Percentiles rank a stretch among this genome's conserved stretches.
These are phyloP conservation scores for Laetiporus sulphureus DNA, from an alignment of 1,284 basidiomycete genomes.

Conservation along the genomic window DNA sequence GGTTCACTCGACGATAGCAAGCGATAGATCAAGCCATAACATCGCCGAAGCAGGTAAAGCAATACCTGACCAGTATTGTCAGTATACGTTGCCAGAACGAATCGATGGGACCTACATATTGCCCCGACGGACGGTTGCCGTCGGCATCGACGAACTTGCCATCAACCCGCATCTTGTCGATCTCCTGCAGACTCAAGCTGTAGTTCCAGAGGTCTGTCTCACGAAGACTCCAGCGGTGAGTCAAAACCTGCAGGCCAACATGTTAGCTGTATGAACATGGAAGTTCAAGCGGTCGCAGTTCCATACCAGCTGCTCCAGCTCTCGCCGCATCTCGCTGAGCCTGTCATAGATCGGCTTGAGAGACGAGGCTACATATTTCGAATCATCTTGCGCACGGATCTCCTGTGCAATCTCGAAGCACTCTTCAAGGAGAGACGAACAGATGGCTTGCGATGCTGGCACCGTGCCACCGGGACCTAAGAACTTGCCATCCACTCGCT, in stretches of 20 bases:
- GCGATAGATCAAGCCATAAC: constrained; percentile 94
- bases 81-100: not conserved
- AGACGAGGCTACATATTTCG: constrained; percentile 82
- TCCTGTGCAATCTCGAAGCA: constrained; percentile 97
- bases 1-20: constrained; percentile 96
- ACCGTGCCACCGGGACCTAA: constrained; percentile 89
- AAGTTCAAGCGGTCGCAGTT: not conserved
- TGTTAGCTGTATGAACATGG: not conserved
- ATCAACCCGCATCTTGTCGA: constrained; percentile 94
- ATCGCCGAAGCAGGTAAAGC: constrained; percentile 88
- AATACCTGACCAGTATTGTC: constrained; percentile 54
- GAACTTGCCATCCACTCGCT: constrained; percentile 95
- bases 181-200: constrained; percentile 90
- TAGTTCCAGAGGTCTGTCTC: constrained; percentile 98
- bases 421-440: constrained; percentile 87
- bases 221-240: constrained; percentile 94
- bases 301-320: constrained; percentile 81
- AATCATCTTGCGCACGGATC: constrained; percentile 91
- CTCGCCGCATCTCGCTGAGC: constrained; percentile 77
- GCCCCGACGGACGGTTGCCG: constrained; percentile 85
- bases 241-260: constrained; percentile 40
- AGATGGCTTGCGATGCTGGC: constrained; percentile 86
- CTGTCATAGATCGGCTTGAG: constrained; percentile 95
- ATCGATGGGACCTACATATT: constrained; percentile 60
- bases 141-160: constrained; percentile 96